A percentile compares a stretch with the other conserved stretches of the same genome.
phyloP scores from a whole-genome alignment of 495 filamentous ascomycete species.

The Cercophora scortea region DNA sequence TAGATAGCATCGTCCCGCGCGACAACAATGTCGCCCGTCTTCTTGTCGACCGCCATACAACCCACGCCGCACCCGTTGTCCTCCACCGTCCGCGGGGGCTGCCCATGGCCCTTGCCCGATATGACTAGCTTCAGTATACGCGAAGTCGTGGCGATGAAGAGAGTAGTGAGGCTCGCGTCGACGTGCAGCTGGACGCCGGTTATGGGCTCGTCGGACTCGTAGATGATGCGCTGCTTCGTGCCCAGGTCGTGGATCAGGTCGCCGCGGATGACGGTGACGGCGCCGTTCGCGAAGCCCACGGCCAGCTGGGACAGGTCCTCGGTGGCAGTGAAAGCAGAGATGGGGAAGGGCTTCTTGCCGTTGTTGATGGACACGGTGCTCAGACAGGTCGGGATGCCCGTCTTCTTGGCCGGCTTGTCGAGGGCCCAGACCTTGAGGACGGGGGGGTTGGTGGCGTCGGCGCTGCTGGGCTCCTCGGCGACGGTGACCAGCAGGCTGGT shows the following conservation, averaged over 20 bases:
- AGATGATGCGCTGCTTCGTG: constrained; percentile 91
- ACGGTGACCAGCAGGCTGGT: constrained; percentile 83
- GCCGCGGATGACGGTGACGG: constrained; percentile 86
- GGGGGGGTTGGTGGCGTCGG: constrained; percentile 47
- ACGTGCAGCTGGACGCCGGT: constrained; percentile 78
- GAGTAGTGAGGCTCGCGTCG: constrained; percentile 55
- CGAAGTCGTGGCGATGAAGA: constrained; percentile 88
- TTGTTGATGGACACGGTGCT: constrained; percentile 82
- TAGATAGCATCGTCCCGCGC: constrained; percentile 92
- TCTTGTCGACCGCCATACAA: constrained; percentile 81
- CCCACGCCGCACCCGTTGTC: constrained; percentile 82
- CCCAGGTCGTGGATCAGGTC: constrained; percentile 94
- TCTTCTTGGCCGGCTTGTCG: constrained; percentile 92
- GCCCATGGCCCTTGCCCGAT: constrained; percentile 77
- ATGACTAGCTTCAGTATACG: constrained; percentile 83
- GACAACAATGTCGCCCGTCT: constrained; percentile 77
- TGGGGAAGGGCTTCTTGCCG: constrained; percentile 85
- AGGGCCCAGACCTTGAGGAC: constrained; percentile 92
- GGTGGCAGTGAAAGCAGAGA: constrained; percentile 81
- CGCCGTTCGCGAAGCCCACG: constrained; percentile 91
- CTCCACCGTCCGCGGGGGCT: constrained; percentile 80
- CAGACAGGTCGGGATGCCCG: constrained; percentile 74
- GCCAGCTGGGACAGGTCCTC: constrained; percentile 86
- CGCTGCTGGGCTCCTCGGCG: constrained; percentile 71
- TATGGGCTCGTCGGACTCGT: constrained; percentile 93